Percentiles rank a stretch among this genome's conserved stretches.
These are phyloP conservation scores for Chaetomiaceae sp. DNA, from an alignment of 2,329 filamentous ascomycete genomes.

Conservation along the genomic window DNA sequence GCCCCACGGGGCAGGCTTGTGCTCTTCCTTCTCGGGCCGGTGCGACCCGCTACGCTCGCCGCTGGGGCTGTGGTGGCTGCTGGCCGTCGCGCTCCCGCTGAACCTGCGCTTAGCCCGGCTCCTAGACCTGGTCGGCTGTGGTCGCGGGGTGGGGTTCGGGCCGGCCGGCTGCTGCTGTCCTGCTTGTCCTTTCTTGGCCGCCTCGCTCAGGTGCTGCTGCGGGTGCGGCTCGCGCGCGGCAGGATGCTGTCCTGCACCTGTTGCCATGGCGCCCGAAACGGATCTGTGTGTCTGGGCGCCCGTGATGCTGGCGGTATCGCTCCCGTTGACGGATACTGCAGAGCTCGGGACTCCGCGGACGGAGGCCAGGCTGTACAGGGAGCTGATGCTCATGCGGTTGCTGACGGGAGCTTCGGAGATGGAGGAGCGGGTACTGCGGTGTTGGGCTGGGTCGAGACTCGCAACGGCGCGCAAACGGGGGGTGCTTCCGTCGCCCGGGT, in stretches of 20 bases:
- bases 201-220: constrained; percentile 37
- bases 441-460: constrained; percentile 23
- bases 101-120: constrained; percentile 70
- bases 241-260: constrained; percentile 43
- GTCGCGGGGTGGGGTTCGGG: constrained; percentile 31
- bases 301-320: constrained; percentile 39
- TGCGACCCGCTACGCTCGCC: constrained; percentile 58
- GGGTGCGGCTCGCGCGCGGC: constrained; percentile 40
- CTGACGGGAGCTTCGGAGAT: constrained; percentile 46
- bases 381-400: constrained; percentile 69
- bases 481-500: constrained; percentile 42
- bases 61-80: constrained; percentile 74
- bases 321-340: constrained; percentile 49
- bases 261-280: constrained; percentile 44
- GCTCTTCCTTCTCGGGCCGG: constrained; percentile 55
- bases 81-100: constrained; percentile 76
- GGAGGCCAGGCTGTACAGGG: constrained; percentile 65
- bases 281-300: constrained; percentile 37
- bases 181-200: constrained; percentile 38
- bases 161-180: constrained; percentile 13
- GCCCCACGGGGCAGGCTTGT: constrained; percentile 59
- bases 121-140: constrained; percentile 55
- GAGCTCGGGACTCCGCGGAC: constrained; percentile 51
- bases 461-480: constrained; percentile 39
- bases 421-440: constrained; percentile 41